phyloP scores from a whole-genome alignment of 768 basidiomycete genomes.

The Termitomyces eurrhizus region DNA sequence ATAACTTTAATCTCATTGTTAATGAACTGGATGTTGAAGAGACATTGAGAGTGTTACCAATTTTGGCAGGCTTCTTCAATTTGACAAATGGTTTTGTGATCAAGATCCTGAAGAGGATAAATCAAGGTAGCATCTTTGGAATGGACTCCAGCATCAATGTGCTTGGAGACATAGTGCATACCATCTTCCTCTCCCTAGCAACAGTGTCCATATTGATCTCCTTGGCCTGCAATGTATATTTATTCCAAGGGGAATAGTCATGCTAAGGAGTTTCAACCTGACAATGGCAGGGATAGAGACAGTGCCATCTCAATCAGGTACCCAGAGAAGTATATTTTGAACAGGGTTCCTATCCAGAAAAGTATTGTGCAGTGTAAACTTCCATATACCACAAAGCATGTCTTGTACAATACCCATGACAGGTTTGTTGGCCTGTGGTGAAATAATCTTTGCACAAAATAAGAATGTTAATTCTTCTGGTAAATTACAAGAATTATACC shows the following conservation, averaged over 20 bases:
- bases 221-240: constrained; percentile 93
- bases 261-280: constrained; percentile 91
- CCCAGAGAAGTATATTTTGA: constrained; percentile 97
- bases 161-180: constrained; percentile 99
- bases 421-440: constrained; percentile 98
- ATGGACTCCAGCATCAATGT: constrained; percentile 98
- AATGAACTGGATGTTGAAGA: constrained; percentile 99
- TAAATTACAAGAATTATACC: constrained; percentile 36
- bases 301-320: constrained; percentile 94
- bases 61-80: constrained; percentile 98
- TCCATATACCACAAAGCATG: constrained; percentile 94
- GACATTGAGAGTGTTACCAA: constrained; percentile 95
- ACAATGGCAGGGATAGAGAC: constrained; percentile 92
- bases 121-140: constrained; percentile 98
- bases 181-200: constrained; percentile 94
- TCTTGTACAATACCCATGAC: constrained; percentile 99
- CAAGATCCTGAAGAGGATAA: constrained; percentile 96
- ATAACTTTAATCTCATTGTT: constrained; percentile 99
- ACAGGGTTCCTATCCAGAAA: constrained; percentile 96
- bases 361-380: constrained; percentile 92
- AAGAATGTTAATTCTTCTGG: neutral
- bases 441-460: constrained; percentile 72
- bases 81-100: constrained; percentile 92
- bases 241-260: constrained; percentile 93
- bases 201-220: constrained; percentile 99